Base-by-base conservation (phyloP, 805 yeast species). In the Yamadazyma akitaensis region DNA sequence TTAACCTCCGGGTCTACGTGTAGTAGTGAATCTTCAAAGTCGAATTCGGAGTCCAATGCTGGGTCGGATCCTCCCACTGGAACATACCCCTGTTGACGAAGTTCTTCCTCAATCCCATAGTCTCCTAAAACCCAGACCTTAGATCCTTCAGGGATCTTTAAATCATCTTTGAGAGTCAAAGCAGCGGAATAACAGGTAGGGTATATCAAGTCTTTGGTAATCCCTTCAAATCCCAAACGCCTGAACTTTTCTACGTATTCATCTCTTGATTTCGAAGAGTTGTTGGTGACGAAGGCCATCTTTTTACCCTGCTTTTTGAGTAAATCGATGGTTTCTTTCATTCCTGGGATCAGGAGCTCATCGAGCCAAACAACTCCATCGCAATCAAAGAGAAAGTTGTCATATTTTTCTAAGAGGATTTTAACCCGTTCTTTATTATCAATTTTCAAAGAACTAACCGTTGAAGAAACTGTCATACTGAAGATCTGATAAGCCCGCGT, bases 361-460 rank as follows among this genome's bases (percentile, higher is more conserved):
- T 65, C 74, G 17, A 68, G 60, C 75, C 75, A 70, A 8, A 70
- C 57, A 5, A 70, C 75, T 1, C 75, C 75, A 47, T 70, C 75
- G 44, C 75, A 70, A 44, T 70, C 75, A 53, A 70, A 69, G 6
- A 70, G 55, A 44, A 70, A 70, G 51, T 65, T 64, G 49, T 70
- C 73, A 51, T 65, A 67, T 9, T 55, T 51, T 24, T 59, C 63
- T 8, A 94, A 66, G 39, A 94, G 67, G 8, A 67, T 58, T 43
- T 76, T 66, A 4, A 79, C 85, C 28, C 76, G 77, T 18, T 70
- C 71, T 45, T 49, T 49, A 16, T 41, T 49, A 5, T 38, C 45
- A n/a, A 55, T 40, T 33, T 55, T 57, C 19, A 33, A 14, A 19
- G 37, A 13, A 28, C n/a, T 28, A 21, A 21, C 24, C n/a, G 32